A percentile compares a stretch with the other conserved stretches of the same genome.
Evolutionary conservation across 306 rosid genomes (phyloP).

Genomic region (Parietaria judaica): DNA sequence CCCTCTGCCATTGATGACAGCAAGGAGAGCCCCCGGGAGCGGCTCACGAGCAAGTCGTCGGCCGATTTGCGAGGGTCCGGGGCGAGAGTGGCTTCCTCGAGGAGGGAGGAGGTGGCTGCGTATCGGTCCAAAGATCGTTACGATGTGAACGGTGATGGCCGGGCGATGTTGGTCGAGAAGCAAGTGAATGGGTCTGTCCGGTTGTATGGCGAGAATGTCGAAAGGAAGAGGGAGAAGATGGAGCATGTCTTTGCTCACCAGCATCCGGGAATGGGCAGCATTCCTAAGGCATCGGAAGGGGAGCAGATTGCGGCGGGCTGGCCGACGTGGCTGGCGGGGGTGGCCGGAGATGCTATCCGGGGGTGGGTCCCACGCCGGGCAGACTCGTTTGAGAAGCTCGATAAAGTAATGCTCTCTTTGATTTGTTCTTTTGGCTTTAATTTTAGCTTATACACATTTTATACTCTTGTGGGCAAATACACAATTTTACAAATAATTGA

Average conservation of each 20-base stretch:
- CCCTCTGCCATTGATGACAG: slow-evolving; percentile 96
- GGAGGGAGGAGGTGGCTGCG: slow-evolving; percentile 81
- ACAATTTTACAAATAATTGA: neutral
- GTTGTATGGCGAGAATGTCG: slow-evolving; percentile 45
- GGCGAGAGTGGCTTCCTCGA: slow-evolving; percentile 54
- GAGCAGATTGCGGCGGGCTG: slow-evolving; percentile 97
- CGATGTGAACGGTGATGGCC: slow-evolving; percentile 52
- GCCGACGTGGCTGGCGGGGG: slow-evolving; percentile 94
- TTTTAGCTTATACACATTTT: slow-evolving; percentile 6
- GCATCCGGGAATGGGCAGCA: slow-evolving; percentile 62
- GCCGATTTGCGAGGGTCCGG: slow-evolving; percentile 30
- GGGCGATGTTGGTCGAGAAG: slow-evolving; percentile 52
- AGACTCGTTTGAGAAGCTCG: slow-evolving; percentile 92
- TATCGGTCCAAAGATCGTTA: slow-evolving; percentile 52
- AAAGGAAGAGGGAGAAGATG: slow-evolving; percentile 90
- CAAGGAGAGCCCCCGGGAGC: slow-evolving; percentile 90
- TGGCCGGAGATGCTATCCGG: slow-evolving; percentile 93
- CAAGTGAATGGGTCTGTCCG: slow-evolving; percentile 59
- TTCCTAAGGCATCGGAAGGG: slow-evolving; percentile 85
- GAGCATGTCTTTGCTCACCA: slow-evolving; percentile 44
- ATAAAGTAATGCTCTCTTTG: slow-evolving; percentile 58
- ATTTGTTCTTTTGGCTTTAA: neutral
- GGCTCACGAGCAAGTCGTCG: slow-evolving; percentile 48
- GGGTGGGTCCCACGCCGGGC: slow-evolving; percentile 97
- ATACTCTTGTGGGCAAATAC: neutral